phyloP scores from a whole-genome alignment of 73 alveolate genomes.

The Symbiodinium natans region DNA sequence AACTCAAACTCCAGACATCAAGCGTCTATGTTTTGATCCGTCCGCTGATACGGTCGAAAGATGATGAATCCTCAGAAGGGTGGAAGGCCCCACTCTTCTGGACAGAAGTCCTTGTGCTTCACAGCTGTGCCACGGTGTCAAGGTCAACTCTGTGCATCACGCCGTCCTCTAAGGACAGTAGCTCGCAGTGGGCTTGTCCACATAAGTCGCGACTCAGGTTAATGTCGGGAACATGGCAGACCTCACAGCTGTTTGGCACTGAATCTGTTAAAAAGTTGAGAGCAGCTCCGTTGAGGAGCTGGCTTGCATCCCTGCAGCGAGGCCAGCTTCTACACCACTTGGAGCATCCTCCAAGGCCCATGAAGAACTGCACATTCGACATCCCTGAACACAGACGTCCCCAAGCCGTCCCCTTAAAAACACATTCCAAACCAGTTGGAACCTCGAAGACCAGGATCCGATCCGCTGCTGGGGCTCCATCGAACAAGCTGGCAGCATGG shows the following conservation, averaged over 20 bases:
- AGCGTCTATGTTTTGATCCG: neutral
- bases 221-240: constrained; percentile 80
- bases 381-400: too few relatives aligned
- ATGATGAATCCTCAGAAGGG: constrained; percentile 24
- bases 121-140: too few relatives aligned
- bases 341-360: constrained; percentile 93
- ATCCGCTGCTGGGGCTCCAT: constrained; percentile 19
- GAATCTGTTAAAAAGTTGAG: too few relatives aligned
- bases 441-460: constrained; percentile 79
- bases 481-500: constrained; percentile 58
- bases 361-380: neutral
- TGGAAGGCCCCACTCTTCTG: constrained; percentile 93
- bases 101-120: constrained; percentile 58
- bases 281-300: neutral
- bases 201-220: constrained; percentile 61
- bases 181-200: constrained; percentile 84
- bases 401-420: too few relatives aligned
- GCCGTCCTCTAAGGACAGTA: constrained; percentile 40
- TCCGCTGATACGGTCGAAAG: neutral
- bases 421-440: too few relatives aligned
- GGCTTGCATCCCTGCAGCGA: constrained; percentile 93
- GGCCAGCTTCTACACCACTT: constrained; percentile 91
- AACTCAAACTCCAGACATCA: neutral
- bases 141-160: too few relatives aligned
- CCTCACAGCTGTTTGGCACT: neutral